These are phyloP conservation scores for Chaetomium cochliodes DNA, from an alignment of 495 filamentous ascomycete genomes.

Conservation along the genomic window DNA sequence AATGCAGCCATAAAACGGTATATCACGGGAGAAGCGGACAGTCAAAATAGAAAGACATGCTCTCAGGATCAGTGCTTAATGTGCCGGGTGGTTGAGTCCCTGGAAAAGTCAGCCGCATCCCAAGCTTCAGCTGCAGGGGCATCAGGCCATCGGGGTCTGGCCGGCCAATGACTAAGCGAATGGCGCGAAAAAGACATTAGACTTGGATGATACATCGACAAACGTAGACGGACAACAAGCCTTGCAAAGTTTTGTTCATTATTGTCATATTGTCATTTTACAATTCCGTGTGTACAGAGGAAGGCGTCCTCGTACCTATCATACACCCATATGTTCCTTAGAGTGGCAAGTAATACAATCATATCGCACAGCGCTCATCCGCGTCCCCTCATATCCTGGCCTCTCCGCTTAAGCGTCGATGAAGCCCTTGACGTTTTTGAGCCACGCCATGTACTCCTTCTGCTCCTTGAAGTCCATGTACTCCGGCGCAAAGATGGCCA, in stretches of 20 bases:
- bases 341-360: slow-evolving; percentile 22
- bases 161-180: slow-evolving; percentile 20
- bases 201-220: neutral
- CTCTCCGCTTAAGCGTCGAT: slow-evolving; percentile 58
- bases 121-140: slow-evolving; percentile 11
- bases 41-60: no score
- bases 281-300: neutral
- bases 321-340: slow-evolving; percentile 5
- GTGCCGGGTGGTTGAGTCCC: no score
- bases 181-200: slow-evolving; percentile 3
- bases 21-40: neutral
- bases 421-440: slow-evolving; percentile 79
- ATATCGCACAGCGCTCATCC: slow-evolving; percentile 18
- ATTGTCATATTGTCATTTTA: neutral
- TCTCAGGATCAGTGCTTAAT: no score
- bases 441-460: slow-evolving; percentile 91
- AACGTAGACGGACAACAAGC: neutral
- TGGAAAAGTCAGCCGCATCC: no score
- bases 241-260: neutral
- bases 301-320: slow-evolving; percentile 1
- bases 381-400: neutral
- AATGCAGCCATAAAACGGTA: neutral
- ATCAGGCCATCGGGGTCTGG: slow-evolving; percentile 14
- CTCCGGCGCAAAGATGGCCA: slow-evolving; percentile 89
- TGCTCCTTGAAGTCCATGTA: slow-evolving; percentile 99